Percentiles rank a stretch among this genome's conserved stretches.
Conservation (phyloP, 495 filamentous ascomycete species). For the Lophium mytilinum region DNA sequence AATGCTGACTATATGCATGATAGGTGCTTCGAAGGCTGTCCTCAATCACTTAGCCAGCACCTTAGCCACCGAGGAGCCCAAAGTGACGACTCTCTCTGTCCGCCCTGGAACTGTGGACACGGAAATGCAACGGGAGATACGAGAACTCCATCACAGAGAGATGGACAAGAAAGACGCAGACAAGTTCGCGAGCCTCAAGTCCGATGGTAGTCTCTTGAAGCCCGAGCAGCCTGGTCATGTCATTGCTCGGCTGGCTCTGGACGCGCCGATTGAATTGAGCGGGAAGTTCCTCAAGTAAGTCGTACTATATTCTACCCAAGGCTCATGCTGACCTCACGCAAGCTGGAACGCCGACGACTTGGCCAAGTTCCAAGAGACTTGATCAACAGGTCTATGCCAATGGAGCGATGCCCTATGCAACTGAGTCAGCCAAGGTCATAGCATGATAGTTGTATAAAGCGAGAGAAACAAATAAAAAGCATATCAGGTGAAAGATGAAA, state of each 20-base stretch:
- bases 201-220: constrained; percentile 59
- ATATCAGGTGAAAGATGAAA: constrained; percentile 96
- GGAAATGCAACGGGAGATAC: constrained; percentile 80
- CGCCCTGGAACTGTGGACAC: constrained; percentile 86
- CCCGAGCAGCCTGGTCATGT: constrained; percentile 81
- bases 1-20: too few species aligned
- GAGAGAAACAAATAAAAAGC: too few species aligned
- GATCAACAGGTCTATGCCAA: background rate
- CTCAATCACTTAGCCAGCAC: constrained; percentile 73
- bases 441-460: too few species aligned
- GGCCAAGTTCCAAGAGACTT: background rate
- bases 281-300: constrained; percentile 43
- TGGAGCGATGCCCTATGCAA: too few species aligned
- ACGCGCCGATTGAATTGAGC: constrained; percentile 55
- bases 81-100: constrained; percentile 61
- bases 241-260: constrained; percentile 66
- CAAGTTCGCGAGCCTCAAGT: constrained; percentile 62
- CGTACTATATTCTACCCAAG: background rate
- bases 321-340: background rate
- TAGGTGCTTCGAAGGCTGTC: constrained; percentile 71
- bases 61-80: constrained; percentile 69
- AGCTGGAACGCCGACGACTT: background rate
- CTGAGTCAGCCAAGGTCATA: too few species aligned
- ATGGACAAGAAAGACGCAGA: constrained; percentile 59
- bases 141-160: constrained; percentile 55